Base-by-base conservation (phyloP, 805 yeast species). In the Starmerella sp. region DNA sequence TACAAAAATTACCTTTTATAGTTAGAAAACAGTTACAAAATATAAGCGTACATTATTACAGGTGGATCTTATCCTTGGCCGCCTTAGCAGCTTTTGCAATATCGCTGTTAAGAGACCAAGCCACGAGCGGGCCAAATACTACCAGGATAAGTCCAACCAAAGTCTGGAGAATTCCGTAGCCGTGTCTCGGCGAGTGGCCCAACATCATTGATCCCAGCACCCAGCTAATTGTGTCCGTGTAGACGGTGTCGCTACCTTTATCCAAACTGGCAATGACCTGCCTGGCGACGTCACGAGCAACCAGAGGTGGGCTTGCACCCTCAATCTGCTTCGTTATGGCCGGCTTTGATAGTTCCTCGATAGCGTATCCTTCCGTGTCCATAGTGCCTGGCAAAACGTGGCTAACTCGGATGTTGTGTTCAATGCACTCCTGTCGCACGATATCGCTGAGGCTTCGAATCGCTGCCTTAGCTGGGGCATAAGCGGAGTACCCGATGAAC, bases 381-480 rank as follows among this genome's bases (percentile, higher is more conserved):
- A 91, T 89, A 66, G 88, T 89, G 0, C 98, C 98, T 0, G 97
- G 95, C 63, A 80, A 83, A 0, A 88, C 80, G 57, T 87, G 81
- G 5, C 84, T 77, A 0, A 93, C 85, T 31, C 83, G 71, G 59
- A 83, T 81, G 57, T 82, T 77, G 63, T 80, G 82, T 6, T 84
- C 83, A 0, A 75, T 64, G 44, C 84, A 74, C 66, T 93, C 99
- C 62, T 90, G 96, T 58, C 96, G 80, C 53, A 93, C 69, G 6
- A 84, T 73, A 49, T 84, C 85, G 0, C 89, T 82, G 13, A 93
- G 71, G 0, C 95, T 73, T 63, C 86, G 77, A 14, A 91, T 67
- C 0, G 96, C 95, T 0, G 87, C 83, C 67, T 93, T 93, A 60
- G 82, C 69, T 0, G 99, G 98, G 0, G 93, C 90, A 66, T 93